Conservation (phyloP, 805 yeast species). For the Candida germanica region DNA sequence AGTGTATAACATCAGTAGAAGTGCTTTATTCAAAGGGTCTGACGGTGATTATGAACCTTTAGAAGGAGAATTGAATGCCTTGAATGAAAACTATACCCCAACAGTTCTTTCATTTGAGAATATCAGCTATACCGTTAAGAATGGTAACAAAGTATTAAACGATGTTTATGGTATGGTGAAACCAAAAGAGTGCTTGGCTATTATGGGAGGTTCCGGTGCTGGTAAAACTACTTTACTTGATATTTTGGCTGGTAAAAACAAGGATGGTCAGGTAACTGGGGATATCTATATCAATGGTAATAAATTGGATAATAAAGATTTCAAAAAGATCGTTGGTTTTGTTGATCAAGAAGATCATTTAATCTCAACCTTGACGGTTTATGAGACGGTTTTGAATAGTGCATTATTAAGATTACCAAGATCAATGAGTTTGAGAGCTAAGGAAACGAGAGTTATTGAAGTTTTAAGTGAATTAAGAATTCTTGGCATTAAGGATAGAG, state of each 20-base stretch:
- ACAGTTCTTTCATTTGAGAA: constrained; percentile 67
- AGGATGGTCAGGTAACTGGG: constrained; percentile 71
- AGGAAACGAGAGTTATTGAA: constrained; percentile 76
- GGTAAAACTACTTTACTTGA: constrained; percentile 94
- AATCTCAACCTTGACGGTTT: constrained; percentile 90
- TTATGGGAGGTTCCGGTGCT: constrained; percentile 99
- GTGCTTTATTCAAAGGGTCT: constrained; percentile 52
- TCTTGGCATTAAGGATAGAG: constrained; percentile 72
- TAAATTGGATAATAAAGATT: constrained; percentile 38
- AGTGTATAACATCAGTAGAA: constrained; percentile 49
- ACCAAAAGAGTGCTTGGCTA: constrained; percentile 89
- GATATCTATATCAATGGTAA: constrained; percentile 74
- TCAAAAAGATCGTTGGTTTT: constrained; percentile 76
- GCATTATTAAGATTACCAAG: constrained; percentile 86
- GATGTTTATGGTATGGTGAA: constrained; percentile 71
- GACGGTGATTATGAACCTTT: constrained; percentile 25
- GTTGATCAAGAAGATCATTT: constrained; percentile 94
- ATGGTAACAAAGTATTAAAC: constrained; percentile 53
- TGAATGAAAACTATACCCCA: constrained; percentile 31
- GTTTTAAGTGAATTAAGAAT: constrained; percentile 85
- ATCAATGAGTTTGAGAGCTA: constrained; percentile 67
- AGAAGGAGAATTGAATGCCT: constrained; percentile 32
- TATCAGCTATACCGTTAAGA: constrained; percentile 53
- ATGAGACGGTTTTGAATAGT: constrained; percentile 90
- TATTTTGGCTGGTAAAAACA: constrained; percentile 84